Evolutionary conservation across 768 basidiomycete species (phyloP).

Genomic region (Auriscalpium microsporum): DNA sequence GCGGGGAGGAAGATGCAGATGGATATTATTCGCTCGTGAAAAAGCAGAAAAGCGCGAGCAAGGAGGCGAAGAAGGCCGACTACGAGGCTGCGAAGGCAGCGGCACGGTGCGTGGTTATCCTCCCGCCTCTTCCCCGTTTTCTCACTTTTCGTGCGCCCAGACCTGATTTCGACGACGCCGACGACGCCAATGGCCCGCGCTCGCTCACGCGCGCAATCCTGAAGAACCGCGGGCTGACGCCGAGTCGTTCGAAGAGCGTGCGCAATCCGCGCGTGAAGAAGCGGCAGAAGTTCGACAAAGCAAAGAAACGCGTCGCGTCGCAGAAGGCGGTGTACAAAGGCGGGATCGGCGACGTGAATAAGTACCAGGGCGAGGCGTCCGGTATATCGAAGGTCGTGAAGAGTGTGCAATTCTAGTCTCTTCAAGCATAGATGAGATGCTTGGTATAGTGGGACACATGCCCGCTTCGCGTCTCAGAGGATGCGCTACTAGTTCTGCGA

Average conservation of each 20-base stretch:
- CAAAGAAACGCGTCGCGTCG: slow-evolving; percentile 83
- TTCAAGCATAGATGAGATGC: too few relatives aligned
- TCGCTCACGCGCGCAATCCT: slow-evolving; percentile 86
- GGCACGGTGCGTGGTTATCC: slow-evolving; percentile 39
- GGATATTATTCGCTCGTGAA: slow-evolving; percentile 93
- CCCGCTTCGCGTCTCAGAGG: too few relatives aligned
- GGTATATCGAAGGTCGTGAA: slow-evolving; percentile 91
- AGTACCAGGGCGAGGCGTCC: slow-evolving; percentile 85
- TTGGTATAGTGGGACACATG: too few relatives aligned
- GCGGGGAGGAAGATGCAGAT: slow-evolving; percentile 38
- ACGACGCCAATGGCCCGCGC: slow-evolving; percentile 65
- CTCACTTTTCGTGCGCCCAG: slow-evolving; percentile 2
- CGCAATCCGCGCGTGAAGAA: slow-evolving; percentile 99
- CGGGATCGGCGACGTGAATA: slow-evolving; percentile 59
- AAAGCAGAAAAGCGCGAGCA: slow-evolving; percentile 58
- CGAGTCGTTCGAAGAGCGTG: slow-evolving; percentile 77
- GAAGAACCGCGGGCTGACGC: slow-evolving; percentile 91
- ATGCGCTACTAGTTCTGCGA: too few relatives aligned
- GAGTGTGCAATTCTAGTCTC: slow-evolving; percentile 52
- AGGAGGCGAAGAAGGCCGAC: slow-evolving; percentile 71
- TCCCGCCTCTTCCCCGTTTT: neutral
- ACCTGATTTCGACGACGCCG: slow-evolving; percentile 24
- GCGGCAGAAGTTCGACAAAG: slow-evolving; percentile 85
- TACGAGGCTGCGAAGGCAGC: slow-evolving; percentile 61
- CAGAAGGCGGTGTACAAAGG: slow-evolving; percentile 93